A percentile compares a stretch with the other conserved stretches of the same genome.
These are phyloP conservation scores for Nannochloropsis granulata DNA, from an alignment of 108 stramenopile species.

Conservation along the genomic window DNA sequence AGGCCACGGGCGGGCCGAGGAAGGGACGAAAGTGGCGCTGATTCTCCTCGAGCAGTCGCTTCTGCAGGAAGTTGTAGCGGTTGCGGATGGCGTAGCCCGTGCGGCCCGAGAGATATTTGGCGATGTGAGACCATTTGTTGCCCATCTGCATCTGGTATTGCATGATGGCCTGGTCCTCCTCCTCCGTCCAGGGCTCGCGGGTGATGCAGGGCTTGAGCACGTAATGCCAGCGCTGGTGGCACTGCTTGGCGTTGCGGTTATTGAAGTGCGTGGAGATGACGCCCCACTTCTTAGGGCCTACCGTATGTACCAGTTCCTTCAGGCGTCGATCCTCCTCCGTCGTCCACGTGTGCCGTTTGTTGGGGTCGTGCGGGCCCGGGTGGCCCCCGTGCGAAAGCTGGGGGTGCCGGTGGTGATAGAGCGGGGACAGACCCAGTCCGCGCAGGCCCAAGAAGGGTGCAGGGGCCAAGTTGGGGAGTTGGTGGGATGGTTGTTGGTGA, in stretches of 20 bases:
- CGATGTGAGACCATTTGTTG: slow-evolving; percentile 6
- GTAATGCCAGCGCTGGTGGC: slow-evolving; percentile 34
- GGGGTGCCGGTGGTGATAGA: neutral
- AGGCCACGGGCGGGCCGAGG: neutral
- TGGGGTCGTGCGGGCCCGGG: neutral
- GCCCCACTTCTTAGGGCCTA: slow-evolving; percentile 1
- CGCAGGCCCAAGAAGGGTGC: neutral
- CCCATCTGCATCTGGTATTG: slow-evolving; percentile 1
- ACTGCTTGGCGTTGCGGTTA: slow-evolving; percentile 28
- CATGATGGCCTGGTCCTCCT: slow-evolving; percentile 10
- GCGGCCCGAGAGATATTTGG: slow-evolving; percentile 7
- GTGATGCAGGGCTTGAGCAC: slow-evolving; percentile 27
- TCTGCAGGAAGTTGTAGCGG: neutral
- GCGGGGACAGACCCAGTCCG: neutral
- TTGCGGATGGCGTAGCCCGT: neutral
- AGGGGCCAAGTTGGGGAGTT: neutral
- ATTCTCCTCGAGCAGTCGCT: neutral
- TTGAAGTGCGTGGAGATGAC: neutral
- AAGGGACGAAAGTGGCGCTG: neutral
- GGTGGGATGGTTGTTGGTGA: neutral
- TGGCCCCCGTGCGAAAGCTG: neutral
- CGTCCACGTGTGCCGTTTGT: neutral
- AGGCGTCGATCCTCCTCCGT: neutral
- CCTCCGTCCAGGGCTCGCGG: slow-evolving; percentile 32
- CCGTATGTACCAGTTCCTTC: neutral